These are phyloP conservation scores for Mollisia scopiformis DNA, from an alignment of 2,329 filamentous ascomycete species.

Conservation along the genomic window DNA sequence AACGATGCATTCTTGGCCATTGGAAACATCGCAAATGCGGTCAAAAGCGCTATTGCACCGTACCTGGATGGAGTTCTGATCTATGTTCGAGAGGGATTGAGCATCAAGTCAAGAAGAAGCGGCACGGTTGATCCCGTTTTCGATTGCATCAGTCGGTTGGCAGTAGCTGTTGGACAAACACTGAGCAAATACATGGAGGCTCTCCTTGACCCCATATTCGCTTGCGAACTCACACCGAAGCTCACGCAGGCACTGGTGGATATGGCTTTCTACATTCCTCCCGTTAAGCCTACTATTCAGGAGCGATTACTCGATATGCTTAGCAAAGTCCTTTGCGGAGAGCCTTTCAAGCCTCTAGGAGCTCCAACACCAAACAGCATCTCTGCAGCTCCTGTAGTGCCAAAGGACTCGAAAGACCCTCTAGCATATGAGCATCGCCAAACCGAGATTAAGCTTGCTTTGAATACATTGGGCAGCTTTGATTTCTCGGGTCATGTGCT, in stretches of 20 bases:
- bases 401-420: slow-evolving; percentile 85
- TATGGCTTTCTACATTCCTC: slow-evolving; percentile 98
- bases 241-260: slow-evolving; percentile 95
- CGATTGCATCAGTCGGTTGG: slow-evolving; percentile 95
- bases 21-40: slow-evolving; percentile 93
- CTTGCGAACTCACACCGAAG: slow-evolving; percentile 90
- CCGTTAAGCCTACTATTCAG: slow-evolving; percentile 90
- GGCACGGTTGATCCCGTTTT: slow-evolving; percentile 77
- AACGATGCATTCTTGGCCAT: slow-evolving; percentile 96
- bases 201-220: slow-evolving; percentile 93
- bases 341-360: slow-evolving; percentile 89
- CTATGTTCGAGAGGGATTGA: slow-evolving; percentile 89
- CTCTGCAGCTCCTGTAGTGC: slow-evolving; percentile 78
- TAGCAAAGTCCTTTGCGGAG: slow-evolving; percentile 88
- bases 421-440: slow-evolving; percentile 80
- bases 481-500: slow-evolving; percentile 92
- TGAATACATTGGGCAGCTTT: slow-evolving; percentile 96
- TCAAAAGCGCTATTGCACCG: slow-evolving; percentile 91
- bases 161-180: slow-evolving; percentile 92
- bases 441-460: slow-evolving; percentile 85
- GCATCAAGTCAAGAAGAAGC: slow-evolving; percentile 65
- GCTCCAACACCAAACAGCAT: slow-evolving; percentile 85
- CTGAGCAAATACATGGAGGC: slow-evolving; percentile 99
- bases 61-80: slow-evolving; percentile 94
- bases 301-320: slow-evolving; percentile 93